Base-by-base conservation (phyloP, 1,284 basidiomycete species). In the Sanghuangporus sanghuang region DNA sequence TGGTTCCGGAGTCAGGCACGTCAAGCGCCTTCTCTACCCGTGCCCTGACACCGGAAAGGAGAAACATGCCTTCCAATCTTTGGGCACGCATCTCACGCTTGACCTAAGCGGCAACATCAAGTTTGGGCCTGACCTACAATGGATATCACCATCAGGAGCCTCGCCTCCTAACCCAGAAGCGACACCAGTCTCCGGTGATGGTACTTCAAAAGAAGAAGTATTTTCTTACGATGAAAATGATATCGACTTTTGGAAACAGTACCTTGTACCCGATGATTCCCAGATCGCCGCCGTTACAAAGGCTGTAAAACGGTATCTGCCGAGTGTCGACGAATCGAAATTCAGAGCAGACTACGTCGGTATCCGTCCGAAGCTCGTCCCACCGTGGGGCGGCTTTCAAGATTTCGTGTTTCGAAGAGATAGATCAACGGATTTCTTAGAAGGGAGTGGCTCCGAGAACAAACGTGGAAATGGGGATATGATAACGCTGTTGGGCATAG, bases 51-150 rank as follows among this genome's bases (percentile, higher is more conserved):
- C 81, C 56, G 62, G 75, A 67, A 66, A 68, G 49, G 78, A 78
- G 63, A 78, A 76, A 2, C 83, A 88, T 66, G 81, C 81, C 6
- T 92, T 93, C 73, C 85, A 89, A 64, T 90, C 90, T 2, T 79
- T 97, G 9, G 95, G 95, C 2, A 96, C 94, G 9, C 95, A 97
- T 77, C 79, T 96, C 36, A 97, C 95, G 6, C 77, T 99, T 49
- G 93, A 96, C 74, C 73, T 99, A 64, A 83, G 91, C 60, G 92
- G 93, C 0, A 91, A 92, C 68, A 82, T 99, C 58, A 85, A 87
- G 27, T 99, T 99, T 73, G 96, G 96, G 0, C 97, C 96, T 2
- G 95, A 98, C 71, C 82, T 96, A 7, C 90, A 98, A 72, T 95
- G 93, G 87, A 80, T 98, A 70, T 81, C 83, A 5, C 83, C 85